Evolutionary conservation across 345 rosid species (phyloP).

Genomic region (Lepidium aucheri): DNA sequence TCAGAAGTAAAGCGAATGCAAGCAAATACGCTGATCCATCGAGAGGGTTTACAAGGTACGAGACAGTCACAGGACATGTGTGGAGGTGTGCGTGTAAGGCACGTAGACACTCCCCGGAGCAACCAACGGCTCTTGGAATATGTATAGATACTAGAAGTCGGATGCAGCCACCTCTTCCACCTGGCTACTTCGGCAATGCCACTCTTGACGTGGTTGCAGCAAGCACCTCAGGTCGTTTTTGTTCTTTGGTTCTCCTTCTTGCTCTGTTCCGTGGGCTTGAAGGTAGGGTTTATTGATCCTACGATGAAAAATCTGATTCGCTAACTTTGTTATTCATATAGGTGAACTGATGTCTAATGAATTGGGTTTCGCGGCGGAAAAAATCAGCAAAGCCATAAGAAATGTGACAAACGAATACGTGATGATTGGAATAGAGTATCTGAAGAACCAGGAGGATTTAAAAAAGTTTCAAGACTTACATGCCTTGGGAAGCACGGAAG

Average conservation of each 20-base stretch:
- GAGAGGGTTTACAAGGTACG: conserved; percentile 35
- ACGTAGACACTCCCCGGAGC: conserved; percentile 28
- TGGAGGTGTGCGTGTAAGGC: conserved; percentile 31
- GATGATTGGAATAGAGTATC: no score
- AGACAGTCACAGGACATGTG: conserved; percentile 26
- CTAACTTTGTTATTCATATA: no score
- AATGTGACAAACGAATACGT: no score
- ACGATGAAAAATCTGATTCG: background rate
- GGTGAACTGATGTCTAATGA: no score
- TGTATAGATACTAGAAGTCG: conserved; percentile 40
- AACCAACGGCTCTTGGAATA: conserved; percentile 41
- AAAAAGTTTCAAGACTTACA: no score
- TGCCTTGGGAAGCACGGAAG: no score
- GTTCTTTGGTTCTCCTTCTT: background rate
- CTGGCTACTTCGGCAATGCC: conserved; percentile 36
- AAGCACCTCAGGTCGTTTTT: conserved; percentile 26
- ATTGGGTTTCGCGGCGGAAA: no score
- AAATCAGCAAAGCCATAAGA: no score
- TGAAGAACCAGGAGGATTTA: no score
- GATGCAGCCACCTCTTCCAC: conserved; percentile 34
- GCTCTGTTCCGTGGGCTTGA: background rate
- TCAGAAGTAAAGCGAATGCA: conserved; percentile 32
- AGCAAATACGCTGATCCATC: background rate
- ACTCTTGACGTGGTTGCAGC: conserved; percentile 35
- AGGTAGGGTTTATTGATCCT: background rate